Percentiles rank a stretch among this genome's conserved stretches.
These are phyloP conservation scores for Nannochloropsis gaditana DNA, from an alignment of 108 stramenopile genomes.

Conservation along the genomic window DNA sequence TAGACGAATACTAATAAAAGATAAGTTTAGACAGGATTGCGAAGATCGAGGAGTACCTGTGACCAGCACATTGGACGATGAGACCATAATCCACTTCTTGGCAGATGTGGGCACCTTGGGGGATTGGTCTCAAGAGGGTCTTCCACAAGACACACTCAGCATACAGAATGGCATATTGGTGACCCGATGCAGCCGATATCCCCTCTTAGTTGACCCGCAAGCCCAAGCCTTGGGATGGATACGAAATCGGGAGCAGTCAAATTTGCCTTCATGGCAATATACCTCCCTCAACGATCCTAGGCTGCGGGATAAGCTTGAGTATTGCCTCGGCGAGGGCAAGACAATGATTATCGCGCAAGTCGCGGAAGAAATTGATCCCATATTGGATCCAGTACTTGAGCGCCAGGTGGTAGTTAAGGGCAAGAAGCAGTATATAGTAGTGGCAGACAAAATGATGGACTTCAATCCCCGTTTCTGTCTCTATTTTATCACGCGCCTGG, in stretches of 20 bases:
- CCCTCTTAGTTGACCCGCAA: conserved; percentile 80
- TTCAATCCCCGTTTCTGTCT: conserved; percentile 70
- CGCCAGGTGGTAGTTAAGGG: conserved; percentile 74
- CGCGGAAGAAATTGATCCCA: conserved; percentile 81
- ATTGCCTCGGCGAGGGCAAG: conserved; percentile 74
- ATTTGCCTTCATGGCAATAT: conserved; percentile 59
- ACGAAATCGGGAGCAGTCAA: conserved; percentile 64
- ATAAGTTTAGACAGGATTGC: conserved; percentile 69
- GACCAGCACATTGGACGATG: conserved; percentile 62
- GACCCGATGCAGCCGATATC: conserved; percentile 68
- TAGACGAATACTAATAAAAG: conserved; percentile 67
- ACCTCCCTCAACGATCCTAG: conserved; percentile 65
- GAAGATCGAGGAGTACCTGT: conserved; percentile 69
- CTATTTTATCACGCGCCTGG: conserved; percentile 79
- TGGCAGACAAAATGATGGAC: conserved; percentile 82
- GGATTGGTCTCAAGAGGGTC: conserved; percentile 79
- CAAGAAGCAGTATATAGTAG: conserved; percentile 64
- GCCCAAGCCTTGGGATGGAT: conserved; percentile 84
- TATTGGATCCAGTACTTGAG: conserved; percentile 84
- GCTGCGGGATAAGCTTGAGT: conserved; percentile 76
- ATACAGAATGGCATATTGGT: conserved; percentile 85
- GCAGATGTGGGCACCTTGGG: conserved; percentile 76
- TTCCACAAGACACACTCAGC: conserved; percentile 78
- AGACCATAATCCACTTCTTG: conserved; percentile 65
- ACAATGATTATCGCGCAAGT: conserved; percentile 73